A percentile compares a stretch with the other conserved stretches of the same genome.
These are phyloP conservation scores for Pestalotiopsis sp. DNA, from an alignment of 2,329 filamentous ascomycete genomes.

Conservation along the genomic window DNA sequence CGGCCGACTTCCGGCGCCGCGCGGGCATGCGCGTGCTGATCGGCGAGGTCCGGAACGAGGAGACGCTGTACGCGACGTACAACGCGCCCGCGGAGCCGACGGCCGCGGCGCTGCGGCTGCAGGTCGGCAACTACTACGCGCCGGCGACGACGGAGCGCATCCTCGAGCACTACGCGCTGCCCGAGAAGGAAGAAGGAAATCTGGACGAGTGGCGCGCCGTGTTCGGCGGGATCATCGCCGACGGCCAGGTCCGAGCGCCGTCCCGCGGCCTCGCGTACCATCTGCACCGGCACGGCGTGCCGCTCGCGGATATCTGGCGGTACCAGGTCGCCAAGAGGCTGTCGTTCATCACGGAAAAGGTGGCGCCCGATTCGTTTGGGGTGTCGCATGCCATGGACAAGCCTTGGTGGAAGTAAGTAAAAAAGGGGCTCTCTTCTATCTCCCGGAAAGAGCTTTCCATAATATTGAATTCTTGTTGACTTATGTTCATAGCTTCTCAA, in stretches of 20 bases:
- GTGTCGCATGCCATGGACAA: slow-evolving; percentile 44
- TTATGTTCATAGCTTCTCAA: slow-evolving; percentile 32
- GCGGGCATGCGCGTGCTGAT: slow-evolving; percentile 38
- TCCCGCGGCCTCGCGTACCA: slow-evolving; percentile 35
- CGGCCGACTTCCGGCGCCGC: slow-evolving; percentile 37
- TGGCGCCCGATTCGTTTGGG: slow-evolving; percentile 37
- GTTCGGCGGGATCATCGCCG: slow-evolving; percentile 44
- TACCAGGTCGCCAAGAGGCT: slow-evolving; percentile 44
- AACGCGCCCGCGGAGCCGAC: slow-evolving; percentile 36
- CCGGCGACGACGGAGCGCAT: slow-evolving; percentile 38
- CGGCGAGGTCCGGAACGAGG: slow-evolving; percentile 46
- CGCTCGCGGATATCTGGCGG: slow-evolving; percentile 39
- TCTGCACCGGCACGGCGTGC: slow-evolving; percentile 34
- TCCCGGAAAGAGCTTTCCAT: background rate
- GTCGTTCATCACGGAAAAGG: slow-evolving; percentile 42
- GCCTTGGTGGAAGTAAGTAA: slow-evolving; percentile 44
- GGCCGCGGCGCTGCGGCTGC: slow-evolving; percentile 36
- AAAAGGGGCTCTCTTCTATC: background rate
- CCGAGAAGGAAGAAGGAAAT: slow-evolving; percentile 24
- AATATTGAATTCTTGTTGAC: background rate
- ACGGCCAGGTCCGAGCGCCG: slow-evolving; percentile 42
- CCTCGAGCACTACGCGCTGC: slow-evolving; percentile 38
- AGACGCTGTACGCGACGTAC: slow-evolving; percentile 44
- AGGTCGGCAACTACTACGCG: slow-evolving; percentile 47
- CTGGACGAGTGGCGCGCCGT: slow-evolving; percentile 38